These are phyloP conservation scores for Raphanus hybrid DNA, from an alignment of 441 rosid species.

Conservation along the genomic window DNA sequence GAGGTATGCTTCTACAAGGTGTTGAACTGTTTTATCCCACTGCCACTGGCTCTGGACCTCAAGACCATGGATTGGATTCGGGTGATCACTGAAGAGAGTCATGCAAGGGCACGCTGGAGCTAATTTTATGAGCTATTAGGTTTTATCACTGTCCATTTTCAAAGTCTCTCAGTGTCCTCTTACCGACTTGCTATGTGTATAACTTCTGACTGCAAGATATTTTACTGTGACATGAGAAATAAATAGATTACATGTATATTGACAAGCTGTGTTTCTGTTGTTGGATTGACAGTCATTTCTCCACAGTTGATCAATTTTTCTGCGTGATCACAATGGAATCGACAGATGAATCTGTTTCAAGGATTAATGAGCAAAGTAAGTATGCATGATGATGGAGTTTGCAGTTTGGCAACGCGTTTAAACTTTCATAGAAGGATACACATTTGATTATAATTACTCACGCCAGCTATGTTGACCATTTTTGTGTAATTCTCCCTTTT, in stretches of 20 bases:
- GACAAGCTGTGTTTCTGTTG: not conserved
- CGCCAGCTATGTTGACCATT: not conserved
- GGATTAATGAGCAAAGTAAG: not conserved
- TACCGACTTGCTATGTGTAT: not conserved
- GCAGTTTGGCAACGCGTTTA: not conserved
- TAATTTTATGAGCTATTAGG: not conserved
- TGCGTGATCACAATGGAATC: too few species aligned
- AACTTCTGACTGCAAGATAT: not conserved
- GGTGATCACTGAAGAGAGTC: not conserved
- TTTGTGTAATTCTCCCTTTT: not conserved
- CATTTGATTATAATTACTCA: not conserved
- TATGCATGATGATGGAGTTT: not conserved
- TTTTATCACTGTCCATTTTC: not conserved
- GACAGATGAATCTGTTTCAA: not conserved
- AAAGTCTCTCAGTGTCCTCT: not conserved
- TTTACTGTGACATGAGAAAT: not conserved
- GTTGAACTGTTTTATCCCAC: not conserved
- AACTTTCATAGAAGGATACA: not conserved
- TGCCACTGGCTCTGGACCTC: not conserved
- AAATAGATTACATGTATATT: too few species aligned
- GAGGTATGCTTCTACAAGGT: not conserved
- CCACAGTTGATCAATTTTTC: too few species aligned
- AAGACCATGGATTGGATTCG: not conserved
- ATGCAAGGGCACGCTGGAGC: conserved; percentile 2
- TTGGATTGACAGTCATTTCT: too few species aligned